Percentiles rank a stretch among this genome's conserved stretches.
Conservation (phyloP, 2,329 filamentous ascomycete genomes). For the Stachybotrys chlorohalonatus region DNA sequence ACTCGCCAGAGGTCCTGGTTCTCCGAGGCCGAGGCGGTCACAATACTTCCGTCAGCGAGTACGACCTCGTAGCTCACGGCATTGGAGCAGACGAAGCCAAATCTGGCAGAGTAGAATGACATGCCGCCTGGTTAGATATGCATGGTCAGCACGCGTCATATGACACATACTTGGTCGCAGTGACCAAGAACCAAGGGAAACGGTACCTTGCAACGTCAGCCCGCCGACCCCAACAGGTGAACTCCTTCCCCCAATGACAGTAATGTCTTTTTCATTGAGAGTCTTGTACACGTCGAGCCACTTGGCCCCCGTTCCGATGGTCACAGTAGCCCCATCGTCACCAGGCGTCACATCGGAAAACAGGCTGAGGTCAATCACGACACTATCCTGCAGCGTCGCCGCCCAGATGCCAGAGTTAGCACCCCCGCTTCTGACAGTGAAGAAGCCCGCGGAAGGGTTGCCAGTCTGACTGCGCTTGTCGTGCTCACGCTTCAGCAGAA, state of each 20-base stretch:
- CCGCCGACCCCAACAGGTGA: slow-evolving; percentile 26
- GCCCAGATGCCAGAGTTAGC: background rate
- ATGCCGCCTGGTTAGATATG: background rate
- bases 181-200: background rate
- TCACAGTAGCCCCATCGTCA: slow-evolving; percentile 3
- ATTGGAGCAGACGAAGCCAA: background rate
- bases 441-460: background rate
- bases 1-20: slow-evolving; percentile 49
- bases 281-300: slow-evolving; percentile 25
- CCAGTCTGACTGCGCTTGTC: background rate
- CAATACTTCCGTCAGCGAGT: slow-evolving; percentile 16
- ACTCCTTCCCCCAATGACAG: slow-evolving; percentile 24
- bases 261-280: slow-evolving; percentile 18
- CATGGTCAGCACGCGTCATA: background rate
- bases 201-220: slow-evolving; percentile 6
- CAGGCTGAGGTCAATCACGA: background rate
- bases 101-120: background rate
- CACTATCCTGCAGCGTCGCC: background rate
- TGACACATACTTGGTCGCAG: background rate
- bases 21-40: slow-evolving; percentile 25
- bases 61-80: slow-evolving; percentile 6
- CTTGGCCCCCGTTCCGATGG: slow-evolving; percentile 16
- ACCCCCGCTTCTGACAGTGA: background rate
- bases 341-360: background rate
- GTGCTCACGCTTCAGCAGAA: background rate